phyloP scores from a whole-genome alignment of 2,329 filamentous ascomycete species.

The Calonectria henricotiae region DNA sequence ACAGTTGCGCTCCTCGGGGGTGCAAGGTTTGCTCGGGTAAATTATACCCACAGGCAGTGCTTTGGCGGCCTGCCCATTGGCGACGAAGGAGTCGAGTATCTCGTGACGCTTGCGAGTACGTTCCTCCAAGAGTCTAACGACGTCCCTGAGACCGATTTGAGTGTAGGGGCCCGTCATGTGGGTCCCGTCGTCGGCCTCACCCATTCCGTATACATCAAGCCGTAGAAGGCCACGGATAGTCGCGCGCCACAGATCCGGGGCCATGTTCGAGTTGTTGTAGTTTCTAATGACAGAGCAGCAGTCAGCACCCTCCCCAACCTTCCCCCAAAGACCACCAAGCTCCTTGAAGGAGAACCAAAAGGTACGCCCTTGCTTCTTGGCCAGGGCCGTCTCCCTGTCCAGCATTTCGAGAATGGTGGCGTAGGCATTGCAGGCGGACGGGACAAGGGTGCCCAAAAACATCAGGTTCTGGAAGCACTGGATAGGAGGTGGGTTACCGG shows the following conservation, averaged over 20 bases:
- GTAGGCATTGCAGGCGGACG: constrained; percentile 73
- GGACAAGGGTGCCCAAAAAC: constrained; percentile 72
- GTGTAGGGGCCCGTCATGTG: constrained; percentile 44
- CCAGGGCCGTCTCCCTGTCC: constrained; percentile 67
- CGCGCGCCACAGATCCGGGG: constrained; percentile 70
- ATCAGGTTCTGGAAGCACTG: constrained; percentile 73
- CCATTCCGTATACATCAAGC: constrained; percentile 72
- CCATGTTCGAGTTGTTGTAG: constrained; percentile 65
- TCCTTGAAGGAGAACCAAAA: constrained; percentile 65
- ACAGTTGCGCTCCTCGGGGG: constrained; percentile 63
- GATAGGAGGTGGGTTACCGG: constrained; percentile 60
- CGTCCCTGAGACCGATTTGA: constrained; percentile 70
- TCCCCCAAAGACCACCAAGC: constrained; percentile 68
- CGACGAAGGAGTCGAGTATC: constrained; percentile 64
- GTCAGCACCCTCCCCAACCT: constrained; percentile 48
- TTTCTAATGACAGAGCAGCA: constrained; percentile 52
- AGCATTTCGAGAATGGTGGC: constrained; percentile 69
- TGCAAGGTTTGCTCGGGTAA: constrained; percentile 47
- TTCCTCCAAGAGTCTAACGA: constrained; percentile 70
- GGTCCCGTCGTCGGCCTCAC: constrained; percentile 40
- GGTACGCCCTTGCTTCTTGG: constrained; percentile 61
- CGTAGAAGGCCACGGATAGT: constrained; percentile 70
- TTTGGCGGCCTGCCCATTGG: constrained; percentile 56
- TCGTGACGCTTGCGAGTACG: constrained; percentile 67
- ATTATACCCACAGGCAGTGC: constrained; percentile 52